Base-by-base conservation (phyloP, 371 early-diverging fungal genomes). In the Mortierella polycephala region DNA sequence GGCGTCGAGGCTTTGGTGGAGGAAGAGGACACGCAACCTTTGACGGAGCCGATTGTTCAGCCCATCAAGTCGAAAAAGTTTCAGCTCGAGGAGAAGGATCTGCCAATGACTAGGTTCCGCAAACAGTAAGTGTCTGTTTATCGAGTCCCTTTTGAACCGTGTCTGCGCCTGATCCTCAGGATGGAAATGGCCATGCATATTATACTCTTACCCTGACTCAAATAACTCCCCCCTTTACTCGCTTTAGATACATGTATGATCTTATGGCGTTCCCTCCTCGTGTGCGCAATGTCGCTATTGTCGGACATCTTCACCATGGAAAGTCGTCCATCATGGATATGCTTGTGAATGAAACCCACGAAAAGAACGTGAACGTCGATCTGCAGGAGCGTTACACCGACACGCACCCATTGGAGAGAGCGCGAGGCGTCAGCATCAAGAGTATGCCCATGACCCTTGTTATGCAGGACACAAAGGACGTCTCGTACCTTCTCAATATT, bases 251-350 rank as follows among this genome's bases (percentile, higher is more conserved):
- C 74, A 86, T 98, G 83, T 90, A 94, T 40, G 96, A 96, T 79
- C 86, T 98, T 61, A 89, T 93, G 86, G 88, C 87, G 9, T 89
- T 90, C 74, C 96, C 96, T 6, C 89, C 91, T 23, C 87, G 94
- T 53, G 85, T 93, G 30, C 91, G 98, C 67, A 98, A 97, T 69
- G 83, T 99, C 58, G 95, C 94, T 11, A 70, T 99, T 57, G 93
- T 95, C 4, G 99, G 99, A 21, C 96, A 97, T 84, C 87, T 99
- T 67, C 98, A 98, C 71, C 98, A 98, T 77, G 99, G 99, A 62
- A 99, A 99, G 74, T 96, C 98, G 0, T 87, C 96, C 0, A 90
- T 99, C 64, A 86, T 97, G 45, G 99, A 98, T 74, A 90, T 95
- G 88, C 90, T 99, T 20, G 93, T 98, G 16, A 87, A 91, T 16